Evolutionary conservation across 345 rosid species (phyloP).

Genomic region (Mercurialis annua): DNA sequence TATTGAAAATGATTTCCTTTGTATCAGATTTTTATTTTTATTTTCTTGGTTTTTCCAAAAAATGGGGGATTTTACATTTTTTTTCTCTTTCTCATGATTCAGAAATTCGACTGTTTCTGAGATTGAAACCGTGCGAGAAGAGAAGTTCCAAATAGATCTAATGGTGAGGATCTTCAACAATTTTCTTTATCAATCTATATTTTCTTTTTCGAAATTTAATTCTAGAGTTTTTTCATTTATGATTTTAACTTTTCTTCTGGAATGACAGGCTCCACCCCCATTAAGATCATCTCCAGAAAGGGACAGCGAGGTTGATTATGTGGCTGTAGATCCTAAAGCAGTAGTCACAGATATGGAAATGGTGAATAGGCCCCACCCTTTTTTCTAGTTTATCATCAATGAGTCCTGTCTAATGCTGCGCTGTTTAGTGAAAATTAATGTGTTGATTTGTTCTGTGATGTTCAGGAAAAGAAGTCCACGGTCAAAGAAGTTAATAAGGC

Average conservation of each 20-base stretch:
- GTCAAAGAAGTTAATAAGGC: constrained; percentile 46
- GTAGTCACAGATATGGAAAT: constrained; percentile 47
- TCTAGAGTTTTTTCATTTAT: neutral
- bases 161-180: constrained; percentile 55
- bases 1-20: neutral
- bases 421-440: constrained; percentile 7
- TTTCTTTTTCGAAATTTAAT: neutral
- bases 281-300: constrained; percentile 82
- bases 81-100: constrained; percentile 15
- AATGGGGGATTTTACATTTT: neutral
- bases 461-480: constrained; percentile 55
- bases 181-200: neutral
- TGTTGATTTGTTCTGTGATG: constrained; percentile 8
- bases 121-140: constrained; percentile 49
- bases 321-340: constrained; percentile 60
- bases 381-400: constrained; percentile 3
- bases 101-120: constrained; percentile 41
- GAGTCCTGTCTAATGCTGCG: neutral
- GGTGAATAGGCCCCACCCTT: constrained; percentile 54
- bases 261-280: constrained; percentile 78
- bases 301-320: constrained; percentile 55
- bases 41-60: neutral
- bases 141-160: constrained; percentile 95
- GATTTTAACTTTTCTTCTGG: neutral
- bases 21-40: neutral